Evolutionary conservation across 768 basidiomycete genomes (phyloP).

Genomic region (Strobilomyces dryophilus): DNA sequence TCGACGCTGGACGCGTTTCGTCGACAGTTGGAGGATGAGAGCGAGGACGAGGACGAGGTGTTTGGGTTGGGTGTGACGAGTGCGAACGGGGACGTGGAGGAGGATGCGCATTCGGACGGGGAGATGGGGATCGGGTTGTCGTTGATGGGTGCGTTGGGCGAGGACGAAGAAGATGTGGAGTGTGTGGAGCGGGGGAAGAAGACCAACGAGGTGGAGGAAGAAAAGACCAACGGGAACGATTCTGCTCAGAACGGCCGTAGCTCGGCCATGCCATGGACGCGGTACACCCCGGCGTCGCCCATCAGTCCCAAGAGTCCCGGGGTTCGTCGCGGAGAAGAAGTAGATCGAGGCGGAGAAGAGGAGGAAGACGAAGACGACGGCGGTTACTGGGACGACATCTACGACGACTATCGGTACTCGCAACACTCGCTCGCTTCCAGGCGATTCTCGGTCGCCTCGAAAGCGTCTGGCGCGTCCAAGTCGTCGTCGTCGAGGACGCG

Average conservation of each 20-base stretch:
- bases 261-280: conserved; percentile 26
- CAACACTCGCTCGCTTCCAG: conserved; percentile 48
- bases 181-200: conserved; percentile 3
- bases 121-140: conserved; percentile 68
- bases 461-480: conserved; percentile 22
- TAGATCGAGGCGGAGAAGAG: conserved; percentile 8
- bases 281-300: conserved; percentile 27
- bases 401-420: conserved; percentile 77
- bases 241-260: conserved; percentile 1
- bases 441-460: conserved; percentile 17
- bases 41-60: conserved; percentile 7
- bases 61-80: conserved; percentile 1
- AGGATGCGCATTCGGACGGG: conserved; percentile 47
- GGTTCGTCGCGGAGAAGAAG: conserved; percentile 4
- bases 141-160: conserved; percentile 49
- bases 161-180: conserved; percentile 20
- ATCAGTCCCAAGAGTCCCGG: conserved; percentile 2
- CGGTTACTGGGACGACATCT: conserved; percentile 71
- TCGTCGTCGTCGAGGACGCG: conserved; percentile 25
- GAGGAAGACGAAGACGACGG: conserved; percentile 27
- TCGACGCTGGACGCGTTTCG: conserved; percentile 27
- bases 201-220: background rate
- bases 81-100: background rate
- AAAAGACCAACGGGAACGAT: conserved; percentile 3
- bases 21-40: conserved; percentile 14